phyloP scores from a whole-genome alignment of 202 grass and related monocot species.

The Elaeis oleifera region DNA sequence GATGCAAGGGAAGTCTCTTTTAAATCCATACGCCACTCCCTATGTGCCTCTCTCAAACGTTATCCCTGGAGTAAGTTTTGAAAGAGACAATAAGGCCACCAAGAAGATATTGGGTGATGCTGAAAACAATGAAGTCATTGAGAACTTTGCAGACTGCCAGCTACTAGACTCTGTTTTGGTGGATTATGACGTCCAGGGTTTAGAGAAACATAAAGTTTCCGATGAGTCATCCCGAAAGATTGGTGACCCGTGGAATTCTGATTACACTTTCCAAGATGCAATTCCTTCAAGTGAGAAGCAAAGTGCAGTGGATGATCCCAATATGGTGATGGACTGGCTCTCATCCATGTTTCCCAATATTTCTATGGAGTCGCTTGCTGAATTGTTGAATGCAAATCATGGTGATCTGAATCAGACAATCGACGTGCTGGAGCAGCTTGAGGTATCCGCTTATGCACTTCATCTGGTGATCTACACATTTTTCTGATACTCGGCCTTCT shows the following conservation, averaged over 20 bases:
- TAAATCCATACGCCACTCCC: constrained; percentile 21
- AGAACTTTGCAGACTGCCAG: constrained; percentile 7
- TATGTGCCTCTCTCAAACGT: constrained; percentile 16
- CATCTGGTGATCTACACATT: too few relatives aligned
- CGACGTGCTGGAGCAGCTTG: constrained; percentile 17
- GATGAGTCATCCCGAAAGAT: constrained; percentile 10
- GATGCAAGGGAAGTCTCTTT: constrained; percentile 14
- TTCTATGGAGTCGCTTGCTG: constrained; percentile 10
- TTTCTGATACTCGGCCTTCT: too few relatives aligned
- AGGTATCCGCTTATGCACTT: constrained; percentile 3
- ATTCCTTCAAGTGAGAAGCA: background rate
- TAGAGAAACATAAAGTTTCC: background rate
- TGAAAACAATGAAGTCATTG: background rate
- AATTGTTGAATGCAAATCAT: constrained; percentile 10
- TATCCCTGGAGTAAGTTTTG: background rate
- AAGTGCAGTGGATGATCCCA: constrained; percentile 2
- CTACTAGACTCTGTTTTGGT: background rate
- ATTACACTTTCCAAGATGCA: background rate
- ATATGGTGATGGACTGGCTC: background rate
- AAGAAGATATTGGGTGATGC: background rate
- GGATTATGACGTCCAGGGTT: constrained; percentile 6
- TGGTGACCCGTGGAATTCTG: background rate
- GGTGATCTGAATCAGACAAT: constrained; percentile 18
- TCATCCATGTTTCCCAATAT: constrained; percentile 18
- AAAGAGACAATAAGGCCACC: background rate